Percentiles rank a stretch among this genome's conserved stretches.
phyloP scores from a whole-genome alignment of 345 rosid species.

The Eucalyptus fibrosa region DNA sequence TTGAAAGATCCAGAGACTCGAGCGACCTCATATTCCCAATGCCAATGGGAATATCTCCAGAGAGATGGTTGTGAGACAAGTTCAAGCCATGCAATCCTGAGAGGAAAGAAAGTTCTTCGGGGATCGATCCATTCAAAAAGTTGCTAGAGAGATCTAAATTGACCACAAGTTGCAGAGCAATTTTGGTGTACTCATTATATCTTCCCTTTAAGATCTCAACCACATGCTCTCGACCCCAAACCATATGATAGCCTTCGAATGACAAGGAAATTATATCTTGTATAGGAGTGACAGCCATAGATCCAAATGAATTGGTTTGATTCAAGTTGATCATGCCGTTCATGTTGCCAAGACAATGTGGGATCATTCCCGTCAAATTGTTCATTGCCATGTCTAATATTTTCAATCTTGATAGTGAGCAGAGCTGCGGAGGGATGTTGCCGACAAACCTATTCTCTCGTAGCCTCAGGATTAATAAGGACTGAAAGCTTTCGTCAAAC shows the following conservation, averaged over 20 bases:
- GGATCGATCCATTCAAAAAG: neutral
- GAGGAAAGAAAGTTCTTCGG: neutral
- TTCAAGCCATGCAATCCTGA: slow-evolving; percentile 1
- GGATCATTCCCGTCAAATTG: neutral
- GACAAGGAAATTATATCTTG: too few species aligned
- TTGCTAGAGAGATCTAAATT: slow-evolving; percentile 14
- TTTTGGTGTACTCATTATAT: neutral
- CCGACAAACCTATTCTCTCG: neutral
- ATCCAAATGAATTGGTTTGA: neutral
- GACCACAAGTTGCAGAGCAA: neutral
- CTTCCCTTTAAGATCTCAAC: neutral
- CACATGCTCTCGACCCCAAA: neutral
- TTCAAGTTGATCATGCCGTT: neutral
- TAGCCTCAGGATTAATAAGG: neutral
- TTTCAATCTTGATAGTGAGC: neutral
- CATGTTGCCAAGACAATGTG: neutral
- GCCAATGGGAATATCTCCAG: neutral
- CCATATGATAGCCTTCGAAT: accelerated
- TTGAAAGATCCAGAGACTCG: slow-evolving; percentile 10
- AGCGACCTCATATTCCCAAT: neutral
- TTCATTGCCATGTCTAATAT: neutral
- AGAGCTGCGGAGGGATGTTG: neutral
- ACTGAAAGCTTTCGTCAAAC: neutral
- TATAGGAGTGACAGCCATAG: accelerated
- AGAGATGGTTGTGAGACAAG: slow-evolving; percentile 1